Conservation (phyloP, 345 rosid genomes). For the Bruguiera parviflora region DNA sequence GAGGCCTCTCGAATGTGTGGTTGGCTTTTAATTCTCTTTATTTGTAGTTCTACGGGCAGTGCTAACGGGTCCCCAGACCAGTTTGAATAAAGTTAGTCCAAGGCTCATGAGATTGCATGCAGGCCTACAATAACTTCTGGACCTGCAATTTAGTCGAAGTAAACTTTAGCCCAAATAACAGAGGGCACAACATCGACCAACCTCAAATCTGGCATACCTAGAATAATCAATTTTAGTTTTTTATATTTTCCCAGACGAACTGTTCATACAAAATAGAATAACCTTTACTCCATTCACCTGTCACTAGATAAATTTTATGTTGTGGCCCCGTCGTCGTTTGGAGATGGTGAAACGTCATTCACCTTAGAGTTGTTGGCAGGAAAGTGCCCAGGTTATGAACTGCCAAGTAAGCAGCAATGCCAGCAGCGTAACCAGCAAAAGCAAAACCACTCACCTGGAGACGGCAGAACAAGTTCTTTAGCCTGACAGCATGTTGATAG, state of each 20-base stretch:
- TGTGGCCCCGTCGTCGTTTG: background rate
- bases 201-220: background rate
- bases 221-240: background rate
- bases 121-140: background rate
- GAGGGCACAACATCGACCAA: background rate
- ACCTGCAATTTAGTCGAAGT: background rate
- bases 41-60: no score
- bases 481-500: background rate
- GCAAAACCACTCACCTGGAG: constrained; percentile 91
- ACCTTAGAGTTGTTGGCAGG: constrained; percentile 34
- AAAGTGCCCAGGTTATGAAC: constrained; percentile 20
- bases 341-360: constrained; percentile 46
- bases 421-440: constrained; percentile 62
- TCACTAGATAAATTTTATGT: background rate
- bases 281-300: background rate
- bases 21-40: background rate
- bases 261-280: background rate
- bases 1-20: background rate
- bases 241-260: background rate
- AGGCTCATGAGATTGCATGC: no score
- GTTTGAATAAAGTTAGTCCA: no score
- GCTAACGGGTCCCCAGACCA: no score
- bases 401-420: constrained; percentile 31
- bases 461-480: constrained; percentile 7
- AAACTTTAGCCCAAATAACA: background rate